Base-by-base conservation (phyloP, 2,329 filamentous ascomycete genomes). In the Chrysosporium keratinophilum region DNA sequence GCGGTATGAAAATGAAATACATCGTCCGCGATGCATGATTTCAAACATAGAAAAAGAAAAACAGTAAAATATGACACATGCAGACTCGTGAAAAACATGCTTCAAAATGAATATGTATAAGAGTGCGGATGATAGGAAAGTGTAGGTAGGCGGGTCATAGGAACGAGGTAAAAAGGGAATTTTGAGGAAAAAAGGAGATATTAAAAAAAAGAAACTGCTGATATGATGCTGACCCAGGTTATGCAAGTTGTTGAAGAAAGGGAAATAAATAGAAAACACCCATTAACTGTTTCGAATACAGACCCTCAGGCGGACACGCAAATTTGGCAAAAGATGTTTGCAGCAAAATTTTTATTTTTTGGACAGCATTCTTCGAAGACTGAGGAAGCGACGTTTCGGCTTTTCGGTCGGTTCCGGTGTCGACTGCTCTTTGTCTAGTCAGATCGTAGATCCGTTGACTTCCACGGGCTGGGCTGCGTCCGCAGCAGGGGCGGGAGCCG, bases 381-480 rank as follows among this genome's bases (percentile, higher is more conserved):
- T 52, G 14, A 39, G 28, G 41, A 44, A 52, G 28, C 49, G 41
- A 39, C 17, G 49, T 39, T 44, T 45, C 31, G 15, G 14, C 19
- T 45, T 37, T 17, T 45, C 46, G 44, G 44, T 11, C 39, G 43
- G 17, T 7, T 33, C 10, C 14, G 44, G 19, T n/a, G 39, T 41
- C 7, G 54, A 50, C 17, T 34, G n/a, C 37, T 50, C 23, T 23
- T 44, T 45, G 15, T 41, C 54, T 54, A 56, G 54, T 56, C 54
- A 56, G 42, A 43, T 37, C 15, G 54, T 20, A 17, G 50, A 19
- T 12, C 44, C 54, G 35, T 56, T 56, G 31, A 56, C 37, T 28
- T 35, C 23, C 28, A 48, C 43, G 12, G 54, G 46, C 11, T 49
- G 28, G 2, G n/a, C 40, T 15, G 42, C 20, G 9, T 45, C 40